Percentiles rank a stretch among this genome's conserved stretches.
These are phyloP conservation scores for Trichoderma atrobrunneum DNA, from an alignment of 2,329 filamentous ascomycete genomes.

Conservation along the genomic window DNA sequence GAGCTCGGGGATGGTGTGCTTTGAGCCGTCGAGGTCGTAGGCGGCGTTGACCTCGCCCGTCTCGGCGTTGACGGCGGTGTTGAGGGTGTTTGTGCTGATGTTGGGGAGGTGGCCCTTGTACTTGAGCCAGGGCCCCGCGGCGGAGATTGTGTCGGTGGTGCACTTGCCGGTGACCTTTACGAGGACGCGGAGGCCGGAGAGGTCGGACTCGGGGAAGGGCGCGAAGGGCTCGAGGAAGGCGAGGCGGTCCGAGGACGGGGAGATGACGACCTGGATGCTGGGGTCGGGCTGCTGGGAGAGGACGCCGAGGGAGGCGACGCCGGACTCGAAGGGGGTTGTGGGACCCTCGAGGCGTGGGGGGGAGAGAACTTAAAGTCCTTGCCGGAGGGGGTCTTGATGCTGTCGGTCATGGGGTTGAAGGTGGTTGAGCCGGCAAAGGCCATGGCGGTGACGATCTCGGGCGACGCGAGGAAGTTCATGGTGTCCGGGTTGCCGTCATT, in stretches of 20 bases:
- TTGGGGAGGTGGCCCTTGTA: constrained; percentile 99
- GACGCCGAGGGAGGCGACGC: constrained; percentile 71
- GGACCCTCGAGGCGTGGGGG: constrained; percentile 65
- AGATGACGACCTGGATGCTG: constrained; percentile 69
- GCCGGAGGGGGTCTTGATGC: constrained; percentile 75
- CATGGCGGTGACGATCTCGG: constrained; percentile 95
- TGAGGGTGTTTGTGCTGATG: constrained; percentile 95
- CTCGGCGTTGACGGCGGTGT: constrained; percentile 87
- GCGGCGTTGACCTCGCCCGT: constrained; percentile 91
- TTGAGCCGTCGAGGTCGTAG: constrained; percentile 77
- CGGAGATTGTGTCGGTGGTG: constrained; percentile 98
- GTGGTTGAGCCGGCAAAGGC: constrained; percentile 87
- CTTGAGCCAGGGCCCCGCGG: constrained; percentile 95
- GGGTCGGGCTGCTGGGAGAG: constrained; percentile 70
- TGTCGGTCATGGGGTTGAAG: constrained; percentile 94
- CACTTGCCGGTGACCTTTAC: constrained; percentile 98
- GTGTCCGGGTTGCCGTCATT: constrained; percentile 96
- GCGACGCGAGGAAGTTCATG: constrained; percentile 98
- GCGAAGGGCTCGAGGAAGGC: constrained; percentile 88
- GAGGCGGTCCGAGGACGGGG: constrained; percentile 83
- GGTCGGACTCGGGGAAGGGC: constrained; percentile 73
- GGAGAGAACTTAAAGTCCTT: constrained; percentile 81
- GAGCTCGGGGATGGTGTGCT: constrained; percentile 80
- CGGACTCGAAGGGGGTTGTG: constrained; percentile 67
- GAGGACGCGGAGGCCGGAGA: constrained; percentile 76